Evolutionary conservation across 352 stramenopile genomes (phyloP), one percentile per base, ranked within the genome.

Genomic region (Phytopythium kandeliae): DNA sequence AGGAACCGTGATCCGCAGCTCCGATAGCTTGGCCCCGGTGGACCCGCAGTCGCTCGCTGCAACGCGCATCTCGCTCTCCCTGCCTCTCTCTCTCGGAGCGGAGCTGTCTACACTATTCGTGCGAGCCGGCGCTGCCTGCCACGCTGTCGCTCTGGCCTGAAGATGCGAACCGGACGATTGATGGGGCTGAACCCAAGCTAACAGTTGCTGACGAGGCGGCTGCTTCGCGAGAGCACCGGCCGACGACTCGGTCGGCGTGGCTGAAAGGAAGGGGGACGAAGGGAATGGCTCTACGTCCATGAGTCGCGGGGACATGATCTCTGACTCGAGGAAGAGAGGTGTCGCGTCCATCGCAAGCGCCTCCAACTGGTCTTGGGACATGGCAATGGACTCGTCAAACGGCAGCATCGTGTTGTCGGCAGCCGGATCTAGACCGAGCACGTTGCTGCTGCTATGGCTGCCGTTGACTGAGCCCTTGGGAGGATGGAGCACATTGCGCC

Each of bases 261-360:
- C 8, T n/a, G 44, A 17, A 22, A 51, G 30, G 33, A 51, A 51
- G n/a, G 22, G 17, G 3, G 44, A 8, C 5, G 44, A 21, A 6
- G 44, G 44, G 19, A 51, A 37, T 17, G 44, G 44, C 44, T 51
- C 44, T 11, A 51, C 44, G 17, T 51, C 44, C 30, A 40, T 51
- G 22, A 51, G 24, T 19, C 44, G 15, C 10, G 44, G 44, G 15
- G 44, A 51, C 44, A 68, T 45, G 19, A 67, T 53, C 16, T 68
- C 54, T 37, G 62, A 54, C 25, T 74, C 62, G 13, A 79, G 41
- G 7, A 76, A 53, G 48, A 72, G 58, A 1, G 58, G 47, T 42
- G 65, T 62, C 17, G 63, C 63, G 38, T 74, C 69, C 37, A 66
- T 31, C 1, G 66, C 66, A 13, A 79, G 36, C 9, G 55, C 63